Conservation (phyloP, 2,329 filamentous ascomycete genomes). For the Paraphoma sp. region DNA sequence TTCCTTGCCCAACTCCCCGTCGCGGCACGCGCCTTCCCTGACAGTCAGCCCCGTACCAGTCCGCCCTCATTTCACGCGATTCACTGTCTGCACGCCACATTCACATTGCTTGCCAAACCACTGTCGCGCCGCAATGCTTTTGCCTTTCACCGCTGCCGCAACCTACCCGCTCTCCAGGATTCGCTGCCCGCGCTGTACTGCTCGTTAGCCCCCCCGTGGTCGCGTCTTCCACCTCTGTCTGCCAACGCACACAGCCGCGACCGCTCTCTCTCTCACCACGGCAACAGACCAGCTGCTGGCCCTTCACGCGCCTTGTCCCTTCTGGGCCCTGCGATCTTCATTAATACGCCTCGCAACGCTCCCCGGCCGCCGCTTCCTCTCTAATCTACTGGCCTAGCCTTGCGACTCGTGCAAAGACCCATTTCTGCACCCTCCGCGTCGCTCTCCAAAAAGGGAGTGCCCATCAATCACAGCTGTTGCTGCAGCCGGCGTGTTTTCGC, state of each 20-base stretch:
- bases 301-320: constrained; percentile 33
- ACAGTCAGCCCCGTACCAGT: constrained; percentile 33
- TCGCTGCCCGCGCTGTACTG: constrained; percentile 18
- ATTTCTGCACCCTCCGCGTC: constrained; percentile 32
- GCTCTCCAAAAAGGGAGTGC: constrained; percentile 31
- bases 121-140: constrained; percentile 26
- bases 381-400: constrained; percentile 46
- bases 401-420: constrained; percentile 47
- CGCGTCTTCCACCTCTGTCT: constrained; percentile 12
- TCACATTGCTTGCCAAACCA: constrained; percentile 15
- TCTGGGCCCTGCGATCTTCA: constrained; percentile 40
- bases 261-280: constrained; percentile 48
- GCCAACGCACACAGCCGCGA: constrained; percentile 47
- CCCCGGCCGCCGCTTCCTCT: constrained; percentile 41
- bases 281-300: constrained; percentile 47
- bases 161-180: constrained; percentile 15
- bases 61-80: constrained; percentile 36
- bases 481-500: constrained; percentile 23
- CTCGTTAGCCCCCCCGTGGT: background rate
- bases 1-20: constrained; percentile 13
- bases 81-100: constrained; percentile 25
- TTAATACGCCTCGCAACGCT: constrained; percentile 43
- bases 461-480: constrained; percentile 37
- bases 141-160: constrained; percentile 23
- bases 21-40: constrained; percentile 22